Evolutionary conservation across 345 rosid genomes (phyloP).

Genomic region (Capsella bursapastoris): DNA sequence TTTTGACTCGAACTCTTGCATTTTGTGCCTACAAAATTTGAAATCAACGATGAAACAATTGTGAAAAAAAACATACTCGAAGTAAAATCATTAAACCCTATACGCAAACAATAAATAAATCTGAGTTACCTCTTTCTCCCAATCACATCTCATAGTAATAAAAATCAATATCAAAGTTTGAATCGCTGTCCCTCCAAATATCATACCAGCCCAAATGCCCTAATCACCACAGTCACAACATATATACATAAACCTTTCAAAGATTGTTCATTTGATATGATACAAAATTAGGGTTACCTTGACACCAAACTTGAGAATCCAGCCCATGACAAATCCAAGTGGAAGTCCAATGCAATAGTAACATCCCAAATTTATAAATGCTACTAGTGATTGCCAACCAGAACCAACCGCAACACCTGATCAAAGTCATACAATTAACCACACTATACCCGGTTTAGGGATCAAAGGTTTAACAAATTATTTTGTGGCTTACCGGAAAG

Average conservation of each 20-base stretch:
- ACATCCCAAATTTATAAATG: slow-evolving; percentile 68
- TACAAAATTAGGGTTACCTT: slow-evolving; percentile 39
- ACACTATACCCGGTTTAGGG: background rate
- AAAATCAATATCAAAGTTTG: slow-evolving; percentile 19
- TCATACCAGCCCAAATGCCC: slow-evolving; percentile 33
- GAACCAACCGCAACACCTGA: slow-evolving; percentile 81
- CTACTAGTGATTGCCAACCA: slow-evolving; percentile 72
- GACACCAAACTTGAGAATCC: slow-evolving; percentile 60
- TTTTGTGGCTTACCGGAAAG: background rate
- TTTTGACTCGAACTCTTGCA: too few species aligned
- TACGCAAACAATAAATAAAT: background rate
- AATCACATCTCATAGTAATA: slow-evolving; percentile 16
- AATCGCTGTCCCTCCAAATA: slow-evolving; percentile 1
- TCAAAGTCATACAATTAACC: background rate
- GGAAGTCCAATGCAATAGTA: slow-evolving; percentile 71
- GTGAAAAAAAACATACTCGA: background rate
- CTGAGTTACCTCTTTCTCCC: slow-evolving; percentile 28
- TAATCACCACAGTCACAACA: background rate
- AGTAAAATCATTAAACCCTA: background rate
- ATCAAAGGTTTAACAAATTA: too few species aligned
- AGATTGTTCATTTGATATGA: background rate
- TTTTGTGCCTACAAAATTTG: too few species aligned
- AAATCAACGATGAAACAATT: background rate
- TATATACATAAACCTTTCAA: background rate
- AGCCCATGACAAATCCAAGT: slow-evolving; percentile 63